Conservation (phyloP, 2,329 filamentous ascomycete species). For the Chrysosporium queenslandicum region DNA sequence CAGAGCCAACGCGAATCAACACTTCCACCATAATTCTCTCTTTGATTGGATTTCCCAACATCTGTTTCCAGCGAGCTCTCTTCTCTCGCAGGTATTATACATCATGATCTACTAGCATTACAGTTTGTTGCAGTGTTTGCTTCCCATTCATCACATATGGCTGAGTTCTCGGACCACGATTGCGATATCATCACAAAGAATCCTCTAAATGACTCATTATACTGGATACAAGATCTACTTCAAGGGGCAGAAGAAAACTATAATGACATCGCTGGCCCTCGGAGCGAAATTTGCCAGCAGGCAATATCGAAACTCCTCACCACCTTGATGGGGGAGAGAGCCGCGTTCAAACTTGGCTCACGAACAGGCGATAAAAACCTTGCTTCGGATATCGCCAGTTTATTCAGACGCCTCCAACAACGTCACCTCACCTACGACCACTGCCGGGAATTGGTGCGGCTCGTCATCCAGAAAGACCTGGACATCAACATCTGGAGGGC, state of each 20-base stretch:
- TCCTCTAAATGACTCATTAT: not conserved
- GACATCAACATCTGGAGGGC: conserved; percentile 9
- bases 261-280: no score
- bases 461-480: conserved; percentile 9
- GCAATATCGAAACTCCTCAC: not conserved
- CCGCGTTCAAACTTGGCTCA: not conserved
- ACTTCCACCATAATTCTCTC: no score
- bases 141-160: no score
- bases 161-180: not conserved
- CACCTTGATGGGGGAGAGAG: not conserved
- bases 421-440: conserved; percentile 3
- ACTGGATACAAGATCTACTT: not conserved
- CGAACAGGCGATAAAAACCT: not conserved
- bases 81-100: no score
- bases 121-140: no score
- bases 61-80: no score
- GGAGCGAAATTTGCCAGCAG: not conserved
- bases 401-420: not conserved
- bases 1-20: not conserved
- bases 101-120: no score
- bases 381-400: not conserved
- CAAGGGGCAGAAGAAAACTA: not conserved
- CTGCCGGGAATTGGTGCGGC: conserved; percentile 3
- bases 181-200: not conserved
- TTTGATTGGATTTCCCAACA: no score